These are phyloP conservation scores for Neonectria neomacrospora DNA, from an alignment of 2,329 filamentous ascomycete species.

Conservation along the genomic window DNA sequence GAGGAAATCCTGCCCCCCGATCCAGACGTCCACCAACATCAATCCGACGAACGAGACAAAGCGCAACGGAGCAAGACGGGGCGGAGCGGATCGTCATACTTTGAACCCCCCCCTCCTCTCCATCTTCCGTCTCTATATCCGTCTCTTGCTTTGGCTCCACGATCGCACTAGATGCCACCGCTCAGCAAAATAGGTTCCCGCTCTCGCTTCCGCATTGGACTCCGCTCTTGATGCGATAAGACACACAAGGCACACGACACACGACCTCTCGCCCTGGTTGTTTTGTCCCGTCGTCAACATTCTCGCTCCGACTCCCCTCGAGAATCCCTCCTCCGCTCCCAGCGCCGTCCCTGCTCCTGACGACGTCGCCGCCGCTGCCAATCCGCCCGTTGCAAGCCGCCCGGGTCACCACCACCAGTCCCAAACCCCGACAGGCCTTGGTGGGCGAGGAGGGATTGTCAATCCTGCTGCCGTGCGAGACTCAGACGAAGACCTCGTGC, in stretches of 20 bases:
- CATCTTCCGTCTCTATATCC: neutral
- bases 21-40: slow-evolving; percentile 17
- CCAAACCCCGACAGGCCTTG: slow-evolving; percentile 39
- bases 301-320: slow-evolving; percentile 43
- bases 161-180: slow-evolving; percentile 9
- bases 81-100: slow-evolving; percentile 18
- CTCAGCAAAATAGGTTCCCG: slow-evolving; percentile 12
- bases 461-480: slow-evolving; percentile 27
- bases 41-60: slow-evolving; percentile 17
- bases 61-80: slow-evolving; percentile 16
- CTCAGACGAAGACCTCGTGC: slow-evolving; percentile 13
- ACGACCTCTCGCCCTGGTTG: slow-evolving; percentile 24
- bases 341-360: slow-evolving; percentile 41
- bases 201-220: slow-evolving; percentile 13
- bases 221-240: slow-evolving; percentile 22
- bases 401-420: slow-evolving; percentile 33
- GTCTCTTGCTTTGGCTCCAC: neutral
- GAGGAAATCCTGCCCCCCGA: slow-evolving; percentile 6
- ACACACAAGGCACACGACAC: slow-evolving; percentile 3
- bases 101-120: slow-evolving; percentile 12
- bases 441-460: slow-evolving; percentile 53
- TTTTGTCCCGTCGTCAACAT: slow-evolving; percentile 47
- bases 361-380: slow-evolving; percentile 21
- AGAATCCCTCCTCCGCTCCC: slow-evolving; percentile 52
- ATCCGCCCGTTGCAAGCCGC: slow-evolving; percentile 17